These are phyloP conservation scores for Nidularia pulvinata DNA, from an alignment of 768 basidiomycete species.

Conservation along the genomic window DNA sequence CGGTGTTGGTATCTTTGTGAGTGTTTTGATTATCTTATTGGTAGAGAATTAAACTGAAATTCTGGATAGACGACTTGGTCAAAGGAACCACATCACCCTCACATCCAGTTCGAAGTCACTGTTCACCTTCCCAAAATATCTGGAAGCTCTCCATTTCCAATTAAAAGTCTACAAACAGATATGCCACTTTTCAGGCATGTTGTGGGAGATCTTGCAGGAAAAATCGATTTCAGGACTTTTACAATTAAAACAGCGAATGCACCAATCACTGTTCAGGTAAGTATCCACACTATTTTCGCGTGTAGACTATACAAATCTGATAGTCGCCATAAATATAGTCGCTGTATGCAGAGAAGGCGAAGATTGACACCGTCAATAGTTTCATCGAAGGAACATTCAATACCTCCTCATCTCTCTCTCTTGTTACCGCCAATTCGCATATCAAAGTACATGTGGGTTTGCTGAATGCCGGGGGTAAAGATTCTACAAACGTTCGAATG, in stretches of 20 bases:
- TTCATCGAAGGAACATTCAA: constrained; percentile 42
- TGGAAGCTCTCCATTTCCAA: constrained; percentile 13
- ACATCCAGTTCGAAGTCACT: not conserved
- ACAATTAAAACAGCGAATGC: constrained; percentile 30
- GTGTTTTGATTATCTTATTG: constrained; percentile 5
- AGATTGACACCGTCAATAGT: constrained; percentile 24
- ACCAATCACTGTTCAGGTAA: constrained; percentile 30
- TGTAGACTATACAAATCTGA: not conserved
- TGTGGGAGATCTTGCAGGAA: constrained; percentile 30
- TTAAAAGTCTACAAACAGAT: constrained; percentile 43
- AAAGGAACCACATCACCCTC: not conserved
- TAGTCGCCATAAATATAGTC: constrained; percentile 9
- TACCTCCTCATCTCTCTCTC: constrained; percentile 26
- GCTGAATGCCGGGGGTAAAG: constrained; percentile 15
- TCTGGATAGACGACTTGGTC: not conserved
- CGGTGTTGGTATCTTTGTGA: constrained; percentile 35
- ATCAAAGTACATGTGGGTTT: constrained; percentile 38
- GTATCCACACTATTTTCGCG: constrained; percentile 1
- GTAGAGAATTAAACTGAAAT: not conserved
- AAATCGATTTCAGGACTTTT: constrained; percentile 37
- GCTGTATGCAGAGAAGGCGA: constrained; percentile 10
- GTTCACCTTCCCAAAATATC: not conserved
- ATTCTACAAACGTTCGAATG: constrained; percentile 24
- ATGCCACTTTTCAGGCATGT: constrained; percentile 38
- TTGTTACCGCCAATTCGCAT: constrained; percentile 37